Base-by-base conservation (phyloP, 2,329 filamentous ascomycete genomes). In the Colletotrichum cereale region DNA sequence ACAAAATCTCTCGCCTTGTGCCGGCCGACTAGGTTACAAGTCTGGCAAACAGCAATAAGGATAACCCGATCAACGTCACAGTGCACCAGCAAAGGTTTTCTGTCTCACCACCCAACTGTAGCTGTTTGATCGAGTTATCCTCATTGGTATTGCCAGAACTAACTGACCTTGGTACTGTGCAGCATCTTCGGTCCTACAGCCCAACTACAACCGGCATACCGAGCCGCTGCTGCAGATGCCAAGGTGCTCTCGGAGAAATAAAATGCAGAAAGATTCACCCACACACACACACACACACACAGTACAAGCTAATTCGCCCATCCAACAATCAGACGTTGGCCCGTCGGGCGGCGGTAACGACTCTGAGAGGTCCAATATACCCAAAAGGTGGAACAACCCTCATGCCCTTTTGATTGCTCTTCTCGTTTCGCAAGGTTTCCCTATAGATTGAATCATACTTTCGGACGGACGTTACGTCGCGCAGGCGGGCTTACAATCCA, bases 291-390 rank as follows among this genome's bases (percentile, higher is more conserved):
- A n/a, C n/a, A n/a, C n/a, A n/a, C n/a, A n/a, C n/a, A n/a, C 44
- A 31, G 38, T 44, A 48, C 58, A 58, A 55, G 65, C 58, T 60
- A 60, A 53, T 72, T 53, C 64, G 53, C 47, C 53, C 52, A 47
- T 69, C 53, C 69, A 68, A 29, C 58, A 69, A 72, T 69, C 65
- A 69, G 40, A 69, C 69, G 36, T 40, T 64, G 65, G 31, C 21
- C 44, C 44, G 58, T 58, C 34, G 29, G 44, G 58, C 53, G 53
- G n/a, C 55, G 69, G 69, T 47, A 71, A 53, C 53, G 60, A 69
- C 69, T 71, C 65, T 53, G 69, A 63, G 58, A 71, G 65, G 65
- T 64, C 65, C 57, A 68, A 38, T 3, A 24, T 24, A 34, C 48
- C 24, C 10, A 29, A 60, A 61, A 52, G 48, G 69, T 72, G 66